Evolutionary conservation across 2,329 filamentous ascomycete genomes (phyloP).

Genomic region (Aureobasidium musti): DNA sequence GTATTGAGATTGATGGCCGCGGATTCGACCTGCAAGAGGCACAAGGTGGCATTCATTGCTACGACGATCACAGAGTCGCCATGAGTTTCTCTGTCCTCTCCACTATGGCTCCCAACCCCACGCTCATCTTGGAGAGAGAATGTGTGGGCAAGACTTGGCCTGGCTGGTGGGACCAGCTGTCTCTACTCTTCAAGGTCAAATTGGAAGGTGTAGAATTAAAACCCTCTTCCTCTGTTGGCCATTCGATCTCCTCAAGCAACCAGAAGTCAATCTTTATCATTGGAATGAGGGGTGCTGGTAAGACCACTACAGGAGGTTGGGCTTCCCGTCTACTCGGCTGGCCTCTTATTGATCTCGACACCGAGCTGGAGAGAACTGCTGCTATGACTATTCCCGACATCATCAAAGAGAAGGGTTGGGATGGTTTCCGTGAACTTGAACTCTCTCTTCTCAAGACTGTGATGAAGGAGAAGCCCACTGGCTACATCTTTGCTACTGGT

Average conservation of each 20-base stretch:
- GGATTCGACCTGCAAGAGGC: constrained; percentile 55
- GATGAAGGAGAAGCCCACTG: constrained; percentile 71
- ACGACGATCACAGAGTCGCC: constrained; percentile 95
- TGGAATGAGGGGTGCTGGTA: constrained; percentile 95
- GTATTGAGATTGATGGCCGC: constrained; percentile 72
- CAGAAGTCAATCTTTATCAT: constrained; percentile 82
- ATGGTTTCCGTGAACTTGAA: constrained; percentile 80
- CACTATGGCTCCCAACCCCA: constrained; percentile 67
- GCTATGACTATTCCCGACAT: constrained; percentile 83
- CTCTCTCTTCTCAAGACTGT: constrained; percentile 70
- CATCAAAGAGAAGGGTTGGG: constrained; percentile 78
- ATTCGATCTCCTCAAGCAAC: constrained; percentile 43
- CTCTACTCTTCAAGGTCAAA: constrained; percentile 71
- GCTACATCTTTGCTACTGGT: constrained; percentile 87
- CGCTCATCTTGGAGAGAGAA: constrained; percentile 82
- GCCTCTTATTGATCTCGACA: constrained; percentile 82
- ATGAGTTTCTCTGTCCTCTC: constrained; percentile 97
- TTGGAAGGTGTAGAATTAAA: constrained; percentile 72
- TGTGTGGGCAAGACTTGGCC: constrained; percentile 98
- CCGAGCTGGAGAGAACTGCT: constrained; percentile 74
- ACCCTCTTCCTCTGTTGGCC: constrained; percentile 43
- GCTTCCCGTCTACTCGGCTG: constrained; percentile 73
- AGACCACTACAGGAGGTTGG: constrained; percentile 91
- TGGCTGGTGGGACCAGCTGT: constrained; percentile 93
- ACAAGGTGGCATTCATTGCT: constrained; percentile 76